Evolutionary conservation across 2,329 filamentous ascomycete species (phyloP), one percentile per base, ranked within the genome.

Genomic region (Sclerotinia trifoliorum): DNA sequence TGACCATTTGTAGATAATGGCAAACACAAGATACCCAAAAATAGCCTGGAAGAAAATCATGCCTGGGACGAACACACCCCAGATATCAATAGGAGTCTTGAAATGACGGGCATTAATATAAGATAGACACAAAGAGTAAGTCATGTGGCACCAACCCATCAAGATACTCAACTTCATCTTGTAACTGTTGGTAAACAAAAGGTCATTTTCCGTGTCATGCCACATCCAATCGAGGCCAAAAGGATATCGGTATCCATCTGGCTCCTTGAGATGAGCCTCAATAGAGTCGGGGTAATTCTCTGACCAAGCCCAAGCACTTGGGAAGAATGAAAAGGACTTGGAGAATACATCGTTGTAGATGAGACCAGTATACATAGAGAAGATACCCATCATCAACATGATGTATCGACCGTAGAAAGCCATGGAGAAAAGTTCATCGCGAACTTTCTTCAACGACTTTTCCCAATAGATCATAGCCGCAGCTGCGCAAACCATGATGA

Each of bases 81-180:
- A 97, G 74, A 99, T 94, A 76, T 99, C 96, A 74, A 98, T 92
- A 58, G 92, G 92, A 72, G 90, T 92, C 83, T 94, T 94, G 85
- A 98, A 99, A 80, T 97, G 93, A 68, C 90, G 89, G 62, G 93
- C 94, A 78, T 99, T 99, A 84, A 97, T 87, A 77, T 91, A 95
- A 32, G 95, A 90, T 77, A 96, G 90, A 83, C 91, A 94, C 57
- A 99, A 87, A 24, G 95, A 98, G 82, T 97, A 99, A 3, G 95
- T 99, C 95, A 99, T 99, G 82, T 97, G 94, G 69, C 88, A 88
- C 95, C 96, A 99, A 79, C 96, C 95, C 73, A 99, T 86, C 73
- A 99, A 87, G 78, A 99, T 97, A 83, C 92, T 96, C 81, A 99
- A 91, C 85, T 99, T 99, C 95, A 99, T 99, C 89, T 99, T 99